phyloP scores from a whole-genome alignment of 257 asterid genomes.

The Striga asiatica region DNA sequence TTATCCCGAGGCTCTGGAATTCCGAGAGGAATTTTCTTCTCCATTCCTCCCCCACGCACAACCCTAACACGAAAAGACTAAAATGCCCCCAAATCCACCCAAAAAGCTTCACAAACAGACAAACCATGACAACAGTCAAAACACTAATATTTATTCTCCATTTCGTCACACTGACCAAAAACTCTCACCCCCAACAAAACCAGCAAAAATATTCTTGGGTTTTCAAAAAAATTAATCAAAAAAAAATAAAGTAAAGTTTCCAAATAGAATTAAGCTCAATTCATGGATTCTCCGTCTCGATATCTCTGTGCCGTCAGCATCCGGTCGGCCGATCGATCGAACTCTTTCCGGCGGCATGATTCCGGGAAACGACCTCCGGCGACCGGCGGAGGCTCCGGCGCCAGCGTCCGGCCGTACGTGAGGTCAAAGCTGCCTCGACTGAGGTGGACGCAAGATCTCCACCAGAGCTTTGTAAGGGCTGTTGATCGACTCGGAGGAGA shows the following conservation, averaged over 20 bases:
- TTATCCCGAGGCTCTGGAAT: constrained; percentile 25
- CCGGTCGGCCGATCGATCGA: background rate
- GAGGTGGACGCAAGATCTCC: constrained; percentile 65
- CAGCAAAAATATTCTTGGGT: background rate
- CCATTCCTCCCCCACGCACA: constrained; percentile 3
- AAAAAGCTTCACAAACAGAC: constrained; percentile 44
- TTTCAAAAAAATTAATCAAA: too few relatives aligned
- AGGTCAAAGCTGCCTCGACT: constrained; percentile 58
- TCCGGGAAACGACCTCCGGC: constrained; percentile 6
- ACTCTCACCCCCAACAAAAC: background rate
- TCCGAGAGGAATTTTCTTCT: constrained; percentile 20
- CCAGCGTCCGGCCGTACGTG: constrained; percentile 41
- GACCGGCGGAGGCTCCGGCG: background rate
- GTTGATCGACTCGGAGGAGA: constrained; percentile 68
- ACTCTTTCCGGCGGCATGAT: background rate
- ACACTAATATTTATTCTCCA: constrained; percentile 33
- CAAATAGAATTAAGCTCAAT: background rate
- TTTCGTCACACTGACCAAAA: constrained; percentile 25
- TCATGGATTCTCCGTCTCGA: constrained; percentile 30
- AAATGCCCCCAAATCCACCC: constrained; percentile 22
- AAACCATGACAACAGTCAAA: constrained; percentile 31
- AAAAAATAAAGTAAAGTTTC: too few relatives aligned
- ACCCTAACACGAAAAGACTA: constrained; percentile 24
- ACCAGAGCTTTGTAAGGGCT: constrained; percentile 48
- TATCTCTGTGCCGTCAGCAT: constrained; percentile 14